A percentile compares a stretch with the other conserved stretches of the same genome.
Conservation (phyloP, 1,139 yeast genomes). For the Pichia terricola region DNA sequence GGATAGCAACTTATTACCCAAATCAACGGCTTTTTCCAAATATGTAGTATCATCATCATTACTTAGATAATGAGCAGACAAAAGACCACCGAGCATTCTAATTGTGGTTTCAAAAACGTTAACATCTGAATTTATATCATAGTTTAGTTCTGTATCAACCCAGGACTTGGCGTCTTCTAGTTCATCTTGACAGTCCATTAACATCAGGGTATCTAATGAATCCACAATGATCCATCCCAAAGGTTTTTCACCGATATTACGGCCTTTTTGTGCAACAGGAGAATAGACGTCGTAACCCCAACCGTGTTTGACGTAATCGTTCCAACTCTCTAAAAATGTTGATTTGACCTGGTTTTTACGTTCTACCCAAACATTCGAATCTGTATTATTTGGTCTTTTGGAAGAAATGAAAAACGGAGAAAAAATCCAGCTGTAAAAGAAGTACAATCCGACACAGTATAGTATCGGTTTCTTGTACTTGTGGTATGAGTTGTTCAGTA, state of each 20-base stretch:
- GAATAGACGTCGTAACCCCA: slow-evolving; percentile 74
- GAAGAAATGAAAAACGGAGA: not conserved
- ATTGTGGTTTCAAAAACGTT: slow-evolving; percentile 90
- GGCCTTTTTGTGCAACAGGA: slow-evolving; percentile 53
- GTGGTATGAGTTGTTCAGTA: slow-evolving; percentile 2
- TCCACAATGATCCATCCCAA: slow-evolving; percentile 95
- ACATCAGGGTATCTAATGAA: slow-evolving; percentile 69
- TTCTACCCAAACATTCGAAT: slow-evolving; percentile 26
- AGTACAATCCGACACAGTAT: slow-evolving; percentile 1
- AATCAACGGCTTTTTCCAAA: slow-evolving; percentile 66
- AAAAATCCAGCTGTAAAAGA: slow-evolving; percentile 5
- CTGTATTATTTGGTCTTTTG: not conserved
- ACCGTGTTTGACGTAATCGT: slow-evolving; percentile 62
- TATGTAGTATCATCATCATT: slow-evolving; percentile 48
- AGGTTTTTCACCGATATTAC: slow-evolving; percentile 75
- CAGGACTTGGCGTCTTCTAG: slow-evolving; percentile 59
- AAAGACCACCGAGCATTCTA: slow-evolving; percentile 85
- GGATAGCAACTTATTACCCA: slow-evolving; percentile 43
- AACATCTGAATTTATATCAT: slow-evolving; percentile 63
- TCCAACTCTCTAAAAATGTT: slow-evolving; percentile 73
- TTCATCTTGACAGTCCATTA: slow-evolving; percentile 71
- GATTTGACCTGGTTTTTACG: slow-evolving; percentile 48
- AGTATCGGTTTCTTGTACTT: slow-evolving; percentile 7
- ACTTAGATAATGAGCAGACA: slow-evolving; percentile 72
- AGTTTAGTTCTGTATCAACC: slow-evolving; percentile 53